A percentile compares a stretch with the other conserved stretches of the same genome.
Evolutionary conservation across 371 early-diverging fungal species (phyloP).

Genomic region (Dipsacomyces acuminosporus): DNA sequence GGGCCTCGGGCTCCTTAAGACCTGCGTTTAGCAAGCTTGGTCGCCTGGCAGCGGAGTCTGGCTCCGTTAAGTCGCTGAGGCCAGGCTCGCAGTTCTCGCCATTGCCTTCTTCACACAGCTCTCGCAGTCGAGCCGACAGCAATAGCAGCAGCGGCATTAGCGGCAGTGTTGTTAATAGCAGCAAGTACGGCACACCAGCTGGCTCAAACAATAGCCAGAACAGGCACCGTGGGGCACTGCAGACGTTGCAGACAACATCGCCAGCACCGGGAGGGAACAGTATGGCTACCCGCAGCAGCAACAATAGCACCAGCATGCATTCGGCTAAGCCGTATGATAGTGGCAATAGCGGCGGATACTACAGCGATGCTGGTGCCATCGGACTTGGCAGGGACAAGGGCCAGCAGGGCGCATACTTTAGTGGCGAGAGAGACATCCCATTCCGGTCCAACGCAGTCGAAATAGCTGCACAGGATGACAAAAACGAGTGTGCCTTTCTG

Average conservation of each 20-base stretch:
- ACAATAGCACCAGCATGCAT: background rate
- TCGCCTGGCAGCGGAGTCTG: conserved; percentile 1
- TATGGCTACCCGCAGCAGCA: too few relatives aligned
- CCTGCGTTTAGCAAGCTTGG: conserved; percentile 10
- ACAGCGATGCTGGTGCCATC: background rate
- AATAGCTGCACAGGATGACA: conserved; percentile 42
- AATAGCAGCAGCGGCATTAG: background rate
- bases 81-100: conserved; percentile 33
- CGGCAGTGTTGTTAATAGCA: background rate
- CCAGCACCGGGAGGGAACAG: too few relatives aligned
- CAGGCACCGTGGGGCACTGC: too few relatives aligned
- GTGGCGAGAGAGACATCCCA: conserved; percentile 34
- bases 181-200: background rate
- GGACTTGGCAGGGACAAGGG: background rate
- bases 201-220: background rate
- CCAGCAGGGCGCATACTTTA: conserved; percentile 11
- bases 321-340: background rate
- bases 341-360: background rate
- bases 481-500: conserved; percentile 37
- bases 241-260: too few relatives aligned
- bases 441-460: conserved; percentile 42
- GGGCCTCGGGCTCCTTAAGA: conserved; percentile 8
- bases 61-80: conserved; percentile 28
- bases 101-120: background rate
- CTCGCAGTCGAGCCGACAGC: conserved; percentile 2